phyloP scores from a whole-genome alignment of 257 asterid genomes.

The Lycium ferocissimum region DNA sequence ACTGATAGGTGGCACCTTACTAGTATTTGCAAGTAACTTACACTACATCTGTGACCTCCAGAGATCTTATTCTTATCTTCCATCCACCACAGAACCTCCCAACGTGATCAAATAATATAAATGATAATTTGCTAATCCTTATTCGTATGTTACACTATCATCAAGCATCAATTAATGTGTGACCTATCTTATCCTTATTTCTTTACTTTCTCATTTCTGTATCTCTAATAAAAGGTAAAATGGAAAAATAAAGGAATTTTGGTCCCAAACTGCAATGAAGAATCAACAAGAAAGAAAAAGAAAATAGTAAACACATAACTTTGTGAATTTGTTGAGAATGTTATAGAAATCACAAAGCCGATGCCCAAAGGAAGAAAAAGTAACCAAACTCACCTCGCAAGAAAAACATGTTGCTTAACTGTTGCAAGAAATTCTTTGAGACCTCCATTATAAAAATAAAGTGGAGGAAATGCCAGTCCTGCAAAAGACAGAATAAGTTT shows the following conservation, averaged over 20 bases:
- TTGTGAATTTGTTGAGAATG: background rate
- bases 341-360: constrained; percentile 23
- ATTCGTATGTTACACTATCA: background rate
- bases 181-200: background rate
- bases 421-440: constrained; percentile 90
- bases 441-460: constrained; percentile 97
- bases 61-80: constrained; percentile 6
- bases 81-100: constrained; percentile 23
- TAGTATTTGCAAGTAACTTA: background rate
- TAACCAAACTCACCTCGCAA: constrained; percentile 69
- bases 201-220: background rate
- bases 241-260: background rate
- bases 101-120: background rate
- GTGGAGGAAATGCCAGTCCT: constrained; percentile 97
- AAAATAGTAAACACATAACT: background rate
- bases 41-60: background rate
- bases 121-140: background rate
- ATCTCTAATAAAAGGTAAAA: background rate
- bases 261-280: constrained; percentile 12
- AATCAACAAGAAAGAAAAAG: background rate
- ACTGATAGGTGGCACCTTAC: constrained; percentile 10
- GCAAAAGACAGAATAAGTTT: constrained; percentile 36
- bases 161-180: constrained; percentile 9
- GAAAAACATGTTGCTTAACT: constrained; percentile 77
- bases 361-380: constrained; percentile 31